These are phyloP conservation scores for Aspergillus sp. DNA, from an alignment of 2,329 filamentous ascomycete genomes.

Conservation along the genomic window DNA sequence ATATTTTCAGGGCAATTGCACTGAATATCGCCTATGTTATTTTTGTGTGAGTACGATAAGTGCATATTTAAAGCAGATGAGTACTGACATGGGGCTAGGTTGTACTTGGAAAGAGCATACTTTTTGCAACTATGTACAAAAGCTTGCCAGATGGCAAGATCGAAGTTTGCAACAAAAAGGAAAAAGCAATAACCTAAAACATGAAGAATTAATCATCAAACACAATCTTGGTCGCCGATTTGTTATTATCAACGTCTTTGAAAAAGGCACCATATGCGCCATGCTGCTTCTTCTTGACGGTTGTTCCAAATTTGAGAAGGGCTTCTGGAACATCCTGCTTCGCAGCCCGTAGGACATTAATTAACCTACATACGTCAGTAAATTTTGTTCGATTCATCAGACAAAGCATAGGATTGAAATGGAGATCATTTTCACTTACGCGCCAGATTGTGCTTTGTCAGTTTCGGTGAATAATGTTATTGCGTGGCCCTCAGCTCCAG, in stretches of 20 bases:
- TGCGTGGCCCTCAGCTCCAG: slow-evolving; percentile 79
- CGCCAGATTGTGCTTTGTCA: slow-evolving; percentile 85
- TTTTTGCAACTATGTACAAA: slow-evolving; percentile 19
- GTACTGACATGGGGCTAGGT: slow-evolving; percentile 20
- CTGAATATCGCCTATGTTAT: slow-evolving; percentile 49
- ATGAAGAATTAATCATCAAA: slow-evolving; percentile 56
- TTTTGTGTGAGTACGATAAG: slow-evolving; percentile 52
- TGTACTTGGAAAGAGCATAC: slow-evolving; percentile 31
- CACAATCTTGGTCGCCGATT: slow-evolving; percentile 84
- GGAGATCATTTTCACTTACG: slow-evolving; percentile 50
- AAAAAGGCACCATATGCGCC: slow-evolving; percentile 92
- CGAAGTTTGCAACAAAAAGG: slow-evolving; percentile 13
- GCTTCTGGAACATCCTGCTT: slow-evolving; percentile 86
- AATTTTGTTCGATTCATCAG: not conserved
- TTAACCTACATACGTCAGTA: slow-evolving; percentile 51
- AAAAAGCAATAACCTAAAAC: slow-evolving; percentile 11
- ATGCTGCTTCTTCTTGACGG: slow-evolving; percentile 98
- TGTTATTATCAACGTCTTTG: slow-evolving; percentile 77
- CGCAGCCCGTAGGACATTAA: slow-evolving; percentile 92
- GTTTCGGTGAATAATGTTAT: slow-evolving; percentile 93
- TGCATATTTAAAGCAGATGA: slow-evolving; percentile 2
- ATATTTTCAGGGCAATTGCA: slow-evolving; percentile 42
- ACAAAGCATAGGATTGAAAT: slow-evolving; percentile 1
- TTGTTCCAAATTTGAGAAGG: slow-evolving; percentile 90
- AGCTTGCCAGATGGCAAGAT: slow-evolving; percentile 13